phyloP scores from a whole-genome alignment of 345 rosid genomes.

The Noccaea caerulescens region DNA sequence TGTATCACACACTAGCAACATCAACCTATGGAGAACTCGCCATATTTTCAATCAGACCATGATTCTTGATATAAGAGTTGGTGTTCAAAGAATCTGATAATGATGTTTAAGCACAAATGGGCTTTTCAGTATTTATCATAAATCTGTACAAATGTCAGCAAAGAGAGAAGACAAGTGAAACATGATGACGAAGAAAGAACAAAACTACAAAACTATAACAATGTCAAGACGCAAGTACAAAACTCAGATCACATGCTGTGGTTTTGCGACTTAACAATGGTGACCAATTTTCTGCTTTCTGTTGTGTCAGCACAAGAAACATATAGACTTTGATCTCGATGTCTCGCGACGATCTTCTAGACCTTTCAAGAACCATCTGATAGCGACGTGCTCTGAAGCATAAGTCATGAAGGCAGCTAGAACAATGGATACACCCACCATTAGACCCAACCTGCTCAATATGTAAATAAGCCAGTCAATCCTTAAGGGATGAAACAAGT shows the following conservation, averaged over 20 bases:
- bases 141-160: slow-evolving; percentile 32
- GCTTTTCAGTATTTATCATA: background rate
- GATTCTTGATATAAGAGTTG: no score
- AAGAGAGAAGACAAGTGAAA: background rate
- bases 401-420: slow-evolving; percentile 89
- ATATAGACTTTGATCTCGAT: slow-evolving; percentile 50
- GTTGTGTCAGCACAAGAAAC: slow-evolving; percentile 54
- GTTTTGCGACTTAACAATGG: slow-evolving; percentile 31
- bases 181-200: slow-evolving; percentile 18
- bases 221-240: slow-evolving; percentile 7
- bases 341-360: slow-evolving; percentile 64
- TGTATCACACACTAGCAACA: no score
- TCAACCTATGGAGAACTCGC: no score
- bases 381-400: slow-evolving; percentile 82
- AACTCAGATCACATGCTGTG: slow-evolving; percentile 10
- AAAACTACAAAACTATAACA: slow-evolving; percentile 8
- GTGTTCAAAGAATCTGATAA: no score
- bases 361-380: slow-evolving; percentile 72
- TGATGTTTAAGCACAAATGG: background rate
- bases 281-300: slow-evolving; percentile 13
- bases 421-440: slow-evolving; percentile 76
- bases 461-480: slow-evolving; percentile 3
- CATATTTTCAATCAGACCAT: no score
- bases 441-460: slow-evolving; percentile 71
- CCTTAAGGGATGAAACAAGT: slow-evolving; percentile 5